phyloP scores from a whole-genome alignment of 2,329 filamentous ascomycete genomes.

The Myriosclerotinia duriaeana region DNA sequence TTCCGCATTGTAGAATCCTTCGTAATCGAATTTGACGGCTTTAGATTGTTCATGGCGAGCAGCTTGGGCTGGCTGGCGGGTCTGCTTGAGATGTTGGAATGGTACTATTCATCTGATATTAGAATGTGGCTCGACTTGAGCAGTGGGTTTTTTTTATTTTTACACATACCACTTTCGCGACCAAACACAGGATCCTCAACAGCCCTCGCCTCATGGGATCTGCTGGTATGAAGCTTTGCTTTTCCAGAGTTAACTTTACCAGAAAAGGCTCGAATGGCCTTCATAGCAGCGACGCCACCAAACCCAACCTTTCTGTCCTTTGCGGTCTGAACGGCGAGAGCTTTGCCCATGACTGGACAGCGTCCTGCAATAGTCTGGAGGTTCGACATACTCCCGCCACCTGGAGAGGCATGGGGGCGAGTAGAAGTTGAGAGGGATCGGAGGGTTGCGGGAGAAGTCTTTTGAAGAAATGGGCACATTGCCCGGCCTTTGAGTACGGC shows the following conservation, averaged over 20 bases:
- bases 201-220: slow-evolving; percentile 72
- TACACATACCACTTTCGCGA: slow-evolving; percentile 52
- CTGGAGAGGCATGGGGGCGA: slow-evolving; percentile 58
- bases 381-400: slow-evolving; percentile 94
- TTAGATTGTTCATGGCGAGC: slow-evolving; percentile 34
- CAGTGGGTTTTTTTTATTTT: background rate
- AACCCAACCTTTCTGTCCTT: slow-evolving; percentile 49
- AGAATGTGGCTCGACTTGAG: background rate
- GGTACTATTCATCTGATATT: slow-evolving; percentile 38
- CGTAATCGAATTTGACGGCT: slow-evolving; percentile 77
- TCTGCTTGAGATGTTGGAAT: slow-evolving; percentile 35
- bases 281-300: slow-evolving; percentile 46
- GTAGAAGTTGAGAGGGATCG: slow-evolving; percentile 78
- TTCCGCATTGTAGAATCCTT: slow-evolving; percentile 82
- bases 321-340: slow-evolving; percentile 79
- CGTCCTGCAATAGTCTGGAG: slow-evolving; percentile 90
- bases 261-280: slow-evolving; percentile 53
- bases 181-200: slow-evolving; percentile 59
- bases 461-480: slow-evolving; percentile 96
- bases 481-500: slow-evolving; percentile 39
- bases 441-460: slow-evolving; percentile 86
- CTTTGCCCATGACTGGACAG: slow-evolving; percentile 99
- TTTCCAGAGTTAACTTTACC: slow-evolving; percentile 56
- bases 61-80: slow-evolving; percentile 31
- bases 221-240: slow-evolving; percentile 79